A percentile compares a stretch with the other conserved stretches of the same genome.
Evolutionary conservation across 805 yeast species (phyloP).

Genomic region (Kodamaea kaohsiungensis): DNA sequence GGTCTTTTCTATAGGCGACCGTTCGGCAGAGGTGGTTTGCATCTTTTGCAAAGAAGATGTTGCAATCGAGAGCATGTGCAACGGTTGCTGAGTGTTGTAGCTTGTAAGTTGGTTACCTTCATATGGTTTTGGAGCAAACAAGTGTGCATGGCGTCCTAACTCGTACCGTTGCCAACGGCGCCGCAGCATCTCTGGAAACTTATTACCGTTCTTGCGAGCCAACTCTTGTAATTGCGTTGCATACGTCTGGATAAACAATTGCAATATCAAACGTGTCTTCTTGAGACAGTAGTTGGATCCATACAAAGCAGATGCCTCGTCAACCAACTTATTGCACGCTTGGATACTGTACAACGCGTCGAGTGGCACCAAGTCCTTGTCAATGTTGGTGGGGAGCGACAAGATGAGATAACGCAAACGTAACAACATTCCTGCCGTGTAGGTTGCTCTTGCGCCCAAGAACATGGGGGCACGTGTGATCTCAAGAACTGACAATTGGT

Average conservation of each 20-base stretch:
- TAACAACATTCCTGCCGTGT: conserved; percentile 63
- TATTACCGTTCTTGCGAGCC: conserved; percentile 24
- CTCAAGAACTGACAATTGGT: conserved; percentile 43
- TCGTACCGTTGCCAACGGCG: conserved; percentile 18
- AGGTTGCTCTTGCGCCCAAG: conserved; percentile 57
- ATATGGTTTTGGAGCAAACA: conserved; percentile 10
- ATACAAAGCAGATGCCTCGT: conserved; percentile 26
- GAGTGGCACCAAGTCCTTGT: conserved; percentile 49
- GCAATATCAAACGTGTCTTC: conserved; percentile 56
- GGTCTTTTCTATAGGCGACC: background rate
- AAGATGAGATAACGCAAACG: conserved; percentile 57
- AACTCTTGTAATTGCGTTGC: conserved; percentile 50
- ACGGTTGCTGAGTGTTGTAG: conserved; percentile 1
- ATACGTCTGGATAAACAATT: conserved; percentile 62
- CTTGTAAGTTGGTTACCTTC: conserved; percentile 4
- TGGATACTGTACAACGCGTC: conserved; percentile 40
- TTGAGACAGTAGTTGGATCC: conserved; percentile 50
- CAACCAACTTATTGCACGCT: conserved; percentile 27
- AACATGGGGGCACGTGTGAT: conserved; percentile 59
- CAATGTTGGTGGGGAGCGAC: conserved; percentile 48
- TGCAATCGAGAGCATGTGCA: conserved; percentile 3
- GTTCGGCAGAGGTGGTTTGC: background rate
- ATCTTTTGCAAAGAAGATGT: background rate
- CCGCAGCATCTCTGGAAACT: background rate
- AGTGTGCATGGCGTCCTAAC: conserved; percentile 18